Percentiles rank a stretch among this genome's conserved stretches.
These are phyloP conservation scores for Gnomoniopsis sp. DNA, from an alignment of 2,329 filamentous ascomycete species.

Conservation along the genomic window DNA sequence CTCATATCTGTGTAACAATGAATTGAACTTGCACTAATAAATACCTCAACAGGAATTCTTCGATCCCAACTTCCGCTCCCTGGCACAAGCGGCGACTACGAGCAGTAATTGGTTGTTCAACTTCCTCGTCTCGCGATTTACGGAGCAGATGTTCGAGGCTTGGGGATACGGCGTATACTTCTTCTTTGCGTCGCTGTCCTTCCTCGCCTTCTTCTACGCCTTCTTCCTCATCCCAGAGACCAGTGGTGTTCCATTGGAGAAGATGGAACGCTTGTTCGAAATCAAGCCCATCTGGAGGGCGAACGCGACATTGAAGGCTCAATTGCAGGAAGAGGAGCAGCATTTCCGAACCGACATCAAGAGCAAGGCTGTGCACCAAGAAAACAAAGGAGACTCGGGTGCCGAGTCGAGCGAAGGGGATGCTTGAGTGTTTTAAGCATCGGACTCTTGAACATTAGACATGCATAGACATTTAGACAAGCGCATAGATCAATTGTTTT, in stretches of 20 bases:
- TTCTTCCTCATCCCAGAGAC: constrained; percentile 65
- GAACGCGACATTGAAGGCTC: constrained; percentile 40
- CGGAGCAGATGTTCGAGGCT: constrained; percentile 58
- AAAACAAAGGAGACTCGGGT: neutral
- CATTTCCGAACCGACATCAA: constrained; percentile 26
- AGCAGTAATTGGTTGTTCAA: constrained; percentile 73
- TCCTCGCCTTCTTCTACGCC: constrained; percentile 55
- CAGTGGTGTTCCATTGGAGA: constrained; percentile 61
- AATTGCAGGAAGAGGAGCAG: constrained; percentile 34
- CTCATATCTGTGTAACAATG: neutral
- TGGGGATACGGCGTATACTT: constrained; percentile 64
- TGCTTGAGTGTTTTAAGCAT: neutral
- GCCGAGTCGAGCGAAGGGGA: neutral
- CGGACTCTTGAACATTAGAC: neutral
- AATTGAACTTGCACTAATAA: neutral
- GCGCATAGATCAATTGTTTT: too few species aligned
- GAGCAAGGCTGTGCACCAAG: neutral
- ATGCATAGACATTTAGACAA: neutral
- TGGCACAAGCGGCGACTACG: constrained; percentile 69
- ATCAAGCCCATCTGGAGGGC: constrained; percentile 42
- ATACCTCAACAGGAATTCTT: constrained; percentile 59
- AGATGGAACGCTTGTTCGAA: constrained; percentile 61
- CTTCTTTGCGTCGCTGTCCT: constrained; percentile 64
- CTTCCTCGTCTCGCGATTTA: constrained; percentile 67
- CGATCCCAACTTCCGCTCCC: constrained; percentile 63